Evolutionary conservation across 1,284 basidiomycete genomes (phyloP).

Genomic region (Ustilago xerochloae): DNA sequence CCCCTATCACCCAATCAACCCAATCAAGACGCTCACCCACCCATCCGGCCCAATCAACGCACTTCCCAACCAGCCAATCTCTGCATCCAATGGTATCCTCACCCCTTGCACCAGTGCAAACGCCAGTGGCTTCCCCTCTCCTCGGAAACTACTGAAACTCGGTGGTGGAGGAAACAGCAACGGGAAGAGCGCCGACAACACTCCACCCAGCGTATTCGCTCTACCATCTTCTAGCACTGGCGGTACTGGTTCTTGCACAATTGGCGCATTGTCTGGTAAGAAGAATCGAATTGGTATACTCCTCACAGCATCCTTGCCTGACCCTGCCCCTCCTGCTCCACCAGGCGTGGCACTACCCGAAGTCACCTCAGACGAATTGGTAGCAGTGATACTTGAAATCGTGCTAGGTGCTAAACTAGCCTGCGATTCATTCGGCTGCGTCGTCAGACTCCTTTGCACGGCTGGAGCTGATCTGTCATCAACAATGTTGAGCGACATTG

Average conservation of each 20-base stretch:
- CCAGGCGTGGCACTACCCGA: slow-evolving; percentile 11
- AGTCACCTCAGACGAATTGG: slow-evolving; percentile 34
- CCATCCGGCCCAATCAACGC: slow-evolving; percentile 92
- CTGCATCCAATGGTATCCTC: slow-evolving; percentile 83
- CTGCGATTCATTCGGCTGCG: slow-evolving; percentile 40
- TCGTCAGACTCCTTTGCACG: slow-evolving; percentile 32
- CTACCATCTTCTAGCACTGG: slow-evolving; percentile 71
- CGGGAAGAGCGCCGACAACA: slow-evolving; percentile 69
- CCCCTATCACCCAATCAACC: slow-evolving; percentile 6
- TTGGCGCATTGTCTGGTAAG: slow-evolving; percentile 84
- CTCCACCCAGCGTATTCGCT: slow-evolving; percentile 69
- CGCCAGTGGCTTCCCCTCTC: slow-evolving; percentile 67
- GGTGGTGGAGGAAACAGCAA: slow-evolving; percentile 70
- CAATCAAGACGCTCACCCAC: slow-evolving; percentile 72
- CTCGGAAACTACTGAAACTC: slow-evolving; percentile 45
- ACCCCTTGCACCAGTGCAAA: slow-evolving; percentile 85
- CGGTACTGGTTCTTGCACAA: slow-evolving; percentile 86
- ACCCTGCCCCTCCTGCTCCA: no score
- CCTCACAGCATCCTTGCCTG: slow-evolving; percentile 20
- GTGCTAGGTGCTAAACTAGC: slow-evolving; percentile 41
- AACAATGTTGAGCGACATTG: slow-evolving; percentile 25
- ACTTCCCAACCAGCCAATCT: slow-evolving; percentile 90
- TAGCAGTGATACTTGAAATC: slow-evolving; percentile 35
- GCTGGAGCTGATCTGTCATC: slow-evolving; percentile 16
- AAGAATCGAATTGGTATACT: slow-evolving; percentile 79